Base-by-base conservation (phyloP, 164 flowering plant genomes). In the Nymphaea thermarum region DNA sequence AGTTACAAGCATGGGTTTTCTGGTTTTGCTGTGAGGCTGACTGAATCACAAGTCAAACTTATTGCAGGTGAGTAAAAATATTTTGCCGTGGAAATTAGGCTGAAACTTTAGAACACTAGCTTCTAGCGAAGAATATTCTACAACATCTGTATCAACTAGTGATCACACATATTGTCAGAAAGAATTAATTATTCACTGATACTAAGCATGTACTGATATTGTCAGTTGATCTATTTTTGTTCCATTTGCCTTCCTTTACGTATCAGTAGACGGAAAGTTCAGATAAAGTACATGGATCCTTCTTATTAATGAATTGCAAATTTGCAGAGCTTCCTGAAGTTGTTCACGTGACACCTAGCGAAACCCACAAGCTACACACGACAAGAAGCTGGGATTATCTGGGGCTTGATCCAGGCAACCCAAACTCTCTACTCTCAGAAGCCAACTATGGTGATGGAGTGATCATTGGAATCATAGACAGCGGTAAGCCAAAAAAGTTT, bases 1-100 rank as follows among this genome's bases (percentile, higher is more conserved):
- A 79, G 79, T 60, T 85, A 83, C 62, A 80, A 68, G 74, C 85
- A 85, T 76, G 85, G 84, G 43, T 83, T 85, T 62, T 82, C 85
- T 16, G 85, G 86, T 3, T 85, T 83, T 76, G 86, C 86, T 2
- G 86, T 84, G 17, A 79, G 61, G 68, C 77, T 85, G 8, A 83
- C 82, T 15, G 65, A 77, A 45, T 45, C 71, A 45, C 81, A 83
- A n/a, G 89, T 82, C 12, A 68, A 74, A 42, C 42, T 44, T 36
- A 12, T 82, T 60, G 70, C 83, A 44, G 81, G 85, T 83, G 68
- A 15, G 17, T 70, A 55, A 55, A 55, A 55, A 55, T 55, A 55
- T 8, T 1, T 55, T 55, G 16, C 16, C 16, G 10, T 8, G 60
- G 60, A 55, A 16, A 16, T 16, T 61, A 1, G n/a, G 2, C 63